Percentiles rank a stretch among this genome's conserved stretches.
phyloP scores from a whole-genome alignment of 805 yeast species.

The Alloascoidea hylecoeti region DNA sequence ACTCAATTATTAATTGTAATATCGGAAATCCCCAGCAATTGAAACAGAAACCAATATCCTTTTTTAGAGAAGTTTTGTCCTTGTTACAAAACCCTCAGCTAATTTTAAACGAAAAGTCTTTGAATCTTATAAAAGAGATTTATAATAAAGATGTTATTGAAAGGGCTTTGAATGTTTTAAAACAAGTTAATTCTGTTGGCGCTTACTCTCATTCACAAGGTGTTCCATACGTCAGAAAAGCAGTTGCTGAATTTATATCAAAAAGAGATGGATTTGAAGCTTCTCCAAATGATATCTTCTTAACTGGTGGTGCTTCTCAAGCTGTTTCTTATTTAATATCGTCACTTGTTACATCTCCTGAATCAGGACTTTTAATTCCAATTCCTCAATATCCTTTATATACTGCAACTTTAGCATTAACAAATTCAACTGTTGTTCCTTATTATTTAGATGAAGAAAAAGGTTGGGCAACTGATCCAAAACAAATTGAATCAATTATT shows the following conservation, averaged over 20 bases:
- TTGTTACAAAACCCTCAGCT: constrained; percentile 75
- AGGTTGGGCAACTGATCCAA: constrained; percentile 74
- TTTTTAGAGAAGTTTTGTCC: constrained; percentile 83
- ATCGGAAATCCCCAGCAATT: constrained; percentile 98
- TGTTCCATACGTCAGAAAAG: constrained; percentile 49
- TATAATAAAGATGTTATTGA: constrained; percentile 58
- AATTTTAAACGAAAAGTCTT: constrained; percentile 21
- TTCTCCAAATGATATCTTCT: constrained; percentile 56
- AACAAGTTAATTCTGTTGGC: constrained; percentile 71
- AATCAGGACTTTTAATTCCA: constrained; percentile 72
- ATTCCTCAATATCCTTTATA: constrained; percentile 97
- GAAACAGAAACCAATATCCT: constrained; percentile 86
- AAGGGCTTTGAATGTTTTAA: constrained; percentile 51
- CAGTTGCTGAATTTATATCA: constrained; percentile 71
- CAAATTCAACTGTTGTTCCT: constrained; percentile 71
- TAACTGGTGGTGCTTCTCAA: constrained; percentile 91
- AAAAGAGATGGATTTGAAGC: constrained; percentile 66
- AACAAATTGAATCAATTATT: constrained; percentile 43
- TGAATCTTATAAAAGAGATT: constrained; percentile 15
- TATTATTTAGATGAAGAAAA: constrained; percentile 72
- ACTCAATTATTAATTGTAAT: constrained; percentile 72
- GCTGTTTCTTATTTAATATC: constrained; percentile 77
- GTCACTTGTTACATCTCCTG: constrained; percentile 49
- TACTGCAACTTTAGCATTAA: constrained; percentile 85
- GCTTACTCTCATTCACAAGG: constrained; percentile 96